Percentiles rank a stretch among this genome's conserved stretches.
Evolutionary conservation across 228 moss, liverwort and hornwort species (phyloP).

Genomic region (Sphagnum fallax): DNA sequence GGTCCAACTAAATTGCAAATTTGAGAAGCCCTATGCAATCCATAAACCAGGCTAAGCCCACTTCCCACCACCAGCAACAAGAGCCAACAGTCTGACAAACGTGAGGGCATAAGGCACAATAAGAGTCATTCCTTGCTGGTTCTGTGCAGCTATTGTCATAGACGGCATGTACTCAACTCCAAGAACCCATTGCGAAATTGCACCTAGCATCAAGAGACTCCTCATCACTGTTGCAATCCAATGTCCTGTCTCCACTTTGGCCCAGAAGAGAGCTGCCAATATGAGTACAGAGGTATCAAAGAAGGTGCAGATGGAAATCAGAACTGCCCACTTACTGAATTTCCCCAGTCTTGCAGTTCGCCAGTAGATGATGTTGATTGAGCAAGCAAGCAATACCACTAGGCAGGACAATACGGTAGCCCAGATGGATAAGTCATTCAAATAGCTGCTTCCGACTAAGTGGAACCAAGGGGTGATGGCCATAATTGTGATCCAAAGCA

Average conservation of each 20-base stretch:
- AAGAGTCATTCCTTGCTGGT: not conserved
- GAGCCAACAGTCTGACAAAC: not conserved
- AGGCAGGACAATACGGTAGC: conserved; percentile 6
- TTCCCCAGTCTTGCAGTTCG: not conserved
- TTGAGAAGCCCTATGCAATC: no score
- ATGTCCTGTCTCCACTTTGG: conserved; percentile 9
- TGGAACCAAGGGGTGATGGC: conserved; percentile 21
- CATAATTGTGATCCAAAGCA: conserved; percentile 15
- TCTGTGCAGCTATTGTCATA: not conserved
- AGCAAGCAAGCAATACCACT: conserved; percentile 12
- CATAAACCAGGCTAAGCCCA: not conserved
- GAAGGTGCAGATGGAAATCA: conserved; percentile 1
- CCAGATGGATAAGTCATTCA: conserved; percentile 12
- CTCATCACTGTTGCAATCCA: conserved; percentile 12
- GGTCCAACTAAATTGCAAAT: no score
- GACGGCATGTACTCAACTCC: not conserved
- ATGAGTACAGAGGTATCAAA: conserved; percentile 4
- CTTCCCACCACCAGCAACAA: not conserved
- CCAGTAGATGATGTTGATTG: conserved; percentile 9
- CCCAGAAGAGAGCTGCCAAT: conserved; percentile 10
- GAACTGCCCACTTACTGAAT: not conserved
- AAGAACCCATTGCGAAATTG: conserved; percentile 10
- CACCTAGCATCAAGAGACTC: conserved; percentile 8
- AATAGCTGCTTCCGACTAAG: conserved; percentile 13
- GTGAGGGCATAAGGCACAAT: not conserved